Evolutionary conservation across 441 rosid species (phyloP), one percentile per base, ranked within the genome.

Genomic region (Oxalis stricta): DNA sequence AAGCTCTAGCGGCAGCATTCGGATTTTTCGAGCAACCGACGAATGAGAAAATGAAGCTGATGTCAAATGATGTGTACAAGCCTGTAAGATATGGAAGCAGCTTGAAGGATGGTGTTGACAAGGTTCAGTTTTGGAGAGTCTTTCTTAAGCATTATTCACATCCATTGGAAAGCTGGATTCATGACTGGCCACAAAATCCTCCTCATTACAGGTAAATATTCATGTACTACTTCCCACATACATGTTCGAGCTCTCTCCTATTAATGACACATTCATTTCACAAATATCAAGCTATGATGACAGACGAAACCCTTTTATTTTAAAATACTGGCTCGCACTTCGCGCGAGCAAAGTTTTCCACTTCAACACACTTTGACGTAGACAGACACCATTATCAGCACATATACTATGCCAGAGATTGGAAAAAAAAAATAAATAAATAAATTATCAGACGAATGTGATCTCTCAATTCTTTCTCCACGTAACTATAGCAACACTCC

Each of bases 81-180:
- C 84, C 82, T n/a, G 81, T 70, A 33, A 55, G 95, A 21, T 77
- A 77, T 15, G 59, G 48, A 7, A 71, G 76, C 5, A 73, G 91
- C 66, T 4, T 80, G 24, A 72, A 65, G 48, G 81, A 76, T 3
- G 79, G 81, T 9, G 4, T 43, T 1, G 87, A 77, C 51, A 55
- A 63, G 19, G 60, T 60, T 47, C 76, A 77, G 14, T 68, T 60
- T 19, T 71, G 87, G 82, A 77, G 91, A 50, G 63, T 64, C 18
- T 77, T 84, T 58, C 71, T 80, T 12, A 76, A 84, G 59, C 84
- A 70, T 44, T 76, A 84, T 52, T 77, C 87, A 9, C 43, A 78
- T 50, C 91, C 91, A 12, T 59, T 70, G 19, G 53, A 74, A 26
- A 48, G 56, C n/a, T 80, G 80, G 80, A 52, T 72, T 55, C 58